Conservation (phyloP, 441 rosid species). For the Corymbia calophylla region DNA sequence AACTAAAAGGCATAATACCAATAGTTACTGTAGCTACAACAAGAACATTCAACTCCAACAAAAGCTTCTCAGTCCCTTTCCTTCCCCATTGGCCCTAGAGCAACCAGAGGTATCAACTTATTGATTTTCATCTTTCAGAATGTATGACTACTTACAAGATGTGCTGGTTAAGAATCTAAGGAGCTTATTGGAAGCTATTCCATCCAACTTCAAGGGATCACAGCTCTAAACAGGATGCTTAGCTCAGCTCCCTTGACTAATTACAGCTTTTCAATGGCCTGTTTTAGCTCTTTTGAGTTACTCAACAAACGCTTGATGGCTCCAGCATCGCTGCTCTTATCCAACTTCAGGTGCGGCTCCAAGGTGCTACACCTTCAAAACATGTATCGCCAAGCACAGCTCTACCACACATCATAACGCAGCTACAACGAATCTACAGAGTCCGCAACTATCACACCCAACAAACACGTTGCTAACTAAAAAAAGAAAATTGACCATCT, state of each 20-base stretch:
- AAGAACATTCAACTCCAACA: not conserved
- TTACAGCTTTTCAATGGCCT: not conserved
- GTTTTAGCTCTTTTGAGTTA: not conserved
- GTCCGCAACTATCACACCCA: not conserved
- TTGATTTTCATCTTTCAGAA: not conserved
- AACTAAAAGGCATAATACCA: not conserved
- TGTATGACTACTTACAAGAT: not conserved
- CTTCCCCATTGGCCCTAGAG: not conserved
- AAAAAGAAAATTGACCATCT: not conserved
- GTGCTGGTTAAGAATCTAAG: not conserved
- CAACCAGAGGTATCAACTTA: not conserved
- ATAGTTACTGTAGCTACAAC: not conserved
- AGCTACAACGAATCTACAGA: not conserved
- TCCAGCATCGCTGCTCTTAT: not conserved
- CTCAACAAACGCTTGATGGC: not conserved
- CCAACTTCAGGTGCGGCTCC: not conserved
- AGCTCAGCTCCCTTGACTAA: not conserved
- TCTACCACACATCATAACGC: not conserved
- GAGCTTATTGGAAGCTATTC: not conserved
- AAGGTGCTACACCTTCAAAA: not conserved
- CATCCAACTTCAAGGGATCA: not conserved
- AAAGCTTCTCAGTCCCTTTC: not conserved
- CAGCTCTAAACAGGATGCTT: not conserved
- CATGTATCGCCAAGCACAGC: not conserved
- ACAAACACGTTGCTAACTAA: not conserved